A percentile compares a stretch with the other conserved stretches of the same genome.
Evolutionary conservation across 495 filamentous ascomycete species (phyloP).

Genomic region (Penicillium canariense): DNA sequence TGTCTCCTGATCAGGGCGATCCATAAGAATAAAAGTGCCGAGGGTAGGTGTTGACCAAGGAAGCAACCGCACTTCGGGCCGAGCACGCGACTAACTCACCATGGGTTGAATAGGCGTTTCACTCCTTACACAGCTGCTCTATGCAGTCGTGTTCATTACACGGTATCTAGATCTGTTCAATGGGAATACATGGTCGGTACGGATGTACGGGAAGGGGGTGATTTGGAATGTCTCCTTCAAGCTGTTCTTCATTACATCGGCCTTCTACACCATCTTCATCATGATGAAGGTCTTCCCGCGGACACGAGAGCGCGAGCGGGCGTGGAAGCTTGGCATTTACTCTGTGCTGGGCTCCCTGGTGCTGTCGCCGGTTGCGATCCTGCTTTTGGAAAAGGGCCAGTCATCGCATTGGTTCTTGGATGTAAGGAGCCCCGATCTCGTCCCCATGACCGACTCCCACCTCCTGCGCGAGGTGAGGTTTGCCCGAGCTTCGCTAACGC

Average conservation of each 20-base stretch:
- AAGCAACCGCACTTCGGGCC: no score
- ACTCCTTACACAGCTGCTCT: conserved; percentile 90
- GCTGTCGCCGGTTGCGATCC: conserved; percentile 62
- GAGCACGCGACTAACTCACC: no score
- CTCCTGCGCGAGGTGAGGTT: no score
- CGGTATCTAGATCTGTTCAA: conserved; percentile 83
- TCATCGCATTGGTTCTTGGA: conserved; percentile 49
- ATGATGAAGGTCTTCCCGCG: conserved; percentile 87
- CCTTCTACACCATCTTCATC: conserved; percentile 81
- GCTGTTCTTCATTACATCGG: conserved; percentile 79
- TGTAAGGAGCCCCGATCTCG: conserved; percentile 40
- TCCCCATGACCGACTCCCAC: neutral
- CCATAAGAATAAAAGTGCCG: conserved; percentile 80
- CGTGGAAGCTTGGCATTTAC: conserved; percentile 78
- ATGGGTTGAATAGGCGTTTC: conserved; percentile 79
- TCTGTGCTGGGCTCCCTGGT: conserved; percentile 58
- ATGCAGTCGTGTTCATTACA: conserved; percentile 78
- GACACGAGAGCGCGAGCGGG: conserved; percentile 83
- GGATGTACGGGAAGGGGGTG: neutral
- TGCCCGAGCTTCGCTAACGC: conserved; percentile 13
- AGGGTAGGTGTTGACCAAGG: conserved; percentile 71
- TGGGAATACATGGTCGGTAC: conserved; percentile 28
- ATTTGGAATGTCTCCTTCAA: conserved; percentile 66
- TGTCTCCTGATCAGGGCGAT: conserved; percentile 89
- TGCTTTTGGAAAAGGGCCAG: conserved; percentile 52